Evolutionary conservation across 345 rosid genomes (phyloP).

Genomic region (Eutrema yunnanense): DNA sequence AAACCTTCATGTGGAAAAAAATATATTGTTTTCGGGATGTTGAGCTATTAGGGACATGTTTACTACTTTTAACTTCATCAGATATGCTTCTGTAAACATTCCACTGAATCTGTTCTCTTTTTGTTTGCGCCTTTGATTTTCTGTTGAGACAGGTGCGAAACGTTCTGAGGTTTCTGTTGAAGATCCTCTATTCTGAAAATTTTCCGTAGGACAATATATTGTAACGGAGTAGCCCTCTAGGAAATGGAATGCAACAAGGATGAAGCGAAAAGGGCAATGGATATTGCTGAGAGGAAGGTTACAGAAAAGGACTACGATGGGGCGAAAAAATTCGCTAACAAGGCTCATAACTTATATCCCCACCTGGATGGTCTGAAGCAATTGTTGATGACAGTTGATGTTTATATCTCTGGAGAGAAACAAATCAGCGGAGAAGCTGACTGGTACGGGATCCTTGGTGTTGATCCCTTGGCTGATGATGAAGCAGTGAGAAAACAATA

Average conservation of each 20-base stretch:
- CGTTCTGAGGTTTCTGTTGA: constrained; percentile 8
- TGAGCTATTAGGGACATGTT: not conserved
- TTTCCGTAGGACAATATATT: not conserved
- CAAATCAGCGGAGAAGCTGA: constrained; percentile 57
- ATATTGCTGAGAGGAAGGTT: constrained; percentile 80
- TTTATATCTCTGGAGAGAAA: constrained; percentile 61
- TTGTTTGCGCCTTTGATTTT: not conserved
- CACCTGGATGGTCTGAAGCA: constrained; percentile 60
- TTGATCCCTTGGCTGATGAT: constrained; percentile 54
- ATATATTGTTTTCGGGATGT: not conserved
- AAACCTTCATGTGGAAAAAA: constrained; percentile 5
- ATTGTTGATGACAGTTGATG: constrained; percentile 55
- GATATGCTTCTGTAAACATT: not conserved
- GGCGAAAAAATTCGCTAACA: constrained; percentile 65
- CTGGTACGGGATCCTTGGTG: constrained; percentile 78
- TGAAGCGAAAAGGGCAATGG: constrained; percentile 80
- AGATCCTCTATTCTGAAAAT: not conserved
- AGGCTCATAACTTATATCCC: constrained; percentile 78
- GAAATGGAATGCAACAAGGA: constrained; percentile 90
- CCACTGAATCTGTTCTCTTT: not conserved
- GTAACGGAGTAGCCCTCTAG: not conserved
- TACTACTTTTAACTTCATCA: not conserved
- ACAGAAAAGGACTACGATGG: constrained; percentile 58
- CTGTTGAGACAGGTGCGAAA: constrained; percentile 8
- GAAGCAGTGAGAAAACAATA: constrained; percentile 63